Evolutionary conservation across 2,329 filamentous ascomycete species (phyloP).

Genomic region (Monosporascus cannonballus): DNA sequence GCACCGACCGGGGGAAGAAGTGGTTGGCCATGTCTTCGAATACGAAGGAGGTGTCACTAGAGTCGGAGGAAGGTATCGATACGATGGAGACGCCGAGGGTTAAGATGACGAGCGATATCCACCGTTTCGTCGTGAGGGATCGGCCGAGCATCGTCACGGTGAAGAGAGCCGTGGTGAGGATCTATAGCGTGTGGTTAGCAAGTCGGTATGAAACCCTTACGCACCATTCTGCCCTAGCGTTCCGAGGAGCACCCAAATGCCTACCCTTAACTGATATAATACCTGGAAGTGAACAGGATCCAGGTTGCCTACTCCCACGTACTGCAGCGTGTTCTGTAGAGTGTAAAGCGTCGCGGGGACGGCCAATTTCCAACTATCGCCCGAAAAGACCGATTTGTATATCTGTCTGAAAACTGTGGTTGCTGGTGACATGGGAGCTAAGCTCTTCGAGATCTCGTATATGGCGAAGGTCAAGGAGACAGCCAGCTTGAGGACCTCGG

Average conservation of each 20-base stretch:
- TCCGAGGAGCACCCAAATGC: slow-evolving; percentile 3
- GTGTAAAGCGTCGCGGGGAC: slow-evolving; percentile 87
- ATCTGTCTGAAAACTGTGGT: slow-evolving; percentile 77
- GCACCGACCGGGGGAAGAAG: slow-evolving; percentile 73
- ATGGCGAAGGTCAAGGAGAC: slow-evolving; percentile 82
- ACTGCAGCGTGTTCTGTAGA: slow-evolving; percentile 88
- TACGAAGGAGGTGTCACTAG: slow-evolving; percentile 50
- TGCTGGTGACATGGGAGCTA: slow-evolving; percentile 72
- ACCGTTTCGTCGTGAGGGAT: slow-evolving; percentile 65
- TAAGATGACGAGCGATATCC: slow-evolving; percentile 73
- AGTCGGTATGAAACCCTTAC: not conserved
- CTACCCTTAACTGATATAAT: slow-evolving; percentile 83
- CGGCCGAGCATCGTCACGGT: slow-evolving; percentile 72
- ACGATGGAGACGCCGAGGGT: slow-evolving; percentile 80
- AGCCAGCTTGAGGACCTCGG: slow-evolving; percentile 84
- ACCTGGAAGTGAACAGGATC: slow-evolving; percentile 92
- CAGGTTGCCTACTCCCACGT: slow-evolving; percentile 83
- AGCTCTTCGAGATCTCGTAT: slow-evolving; percentile 74
- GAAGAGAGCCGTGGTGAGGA: slow-evolving; percentile 83
- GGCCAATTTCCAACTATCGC: slow-evolving; percentile 91
- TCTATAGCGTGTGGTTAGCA: slow-evolving; percentile 36
- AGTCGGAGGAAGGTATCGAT: slow-evolving; percentile 61
- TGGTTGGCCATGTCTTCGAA: slow-evolving; percentile 58
- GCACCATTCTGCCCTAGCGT: not conserved
- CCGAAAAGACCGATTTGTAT: slow-evolving; percentile 73